Evolutionary conservation across 2,329 filamentous ascomycete species (phyloP).

Genomic region (Penicillium verrucosum): DNA sequence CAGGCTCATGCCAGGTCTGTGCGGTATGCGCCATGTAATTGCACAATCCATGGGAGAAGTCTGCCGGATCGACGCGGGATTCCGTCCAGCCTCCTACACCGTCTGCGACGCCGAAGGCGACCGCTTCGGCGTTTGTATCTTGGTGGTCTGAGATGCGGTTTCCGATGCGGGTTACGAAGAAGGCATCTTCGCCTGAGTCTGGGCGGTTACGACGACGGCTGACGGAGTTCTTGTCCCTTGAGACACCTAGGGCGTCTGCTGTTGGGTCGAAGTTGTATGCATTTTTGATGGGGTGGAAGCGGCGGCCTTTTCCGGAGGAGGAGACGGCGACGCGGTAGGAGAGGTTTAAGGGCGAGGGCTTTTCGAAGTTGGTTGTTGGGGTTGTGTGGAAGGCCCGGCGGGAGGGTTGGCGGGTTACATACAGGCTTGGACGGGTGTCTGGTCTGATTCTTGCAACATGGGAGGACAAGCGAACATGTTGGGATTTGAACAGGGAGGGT

Average conservation of each 20-base stretch:
- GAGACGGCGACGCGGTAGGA: constrained; percentile 71
- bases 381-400: constrained; percentile 2
- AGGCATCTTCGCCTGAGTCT: constrained; percentile 89
- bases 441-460: background rate
- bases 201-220: constrained; percentile 63
- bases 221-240: constrained; percentile 44
- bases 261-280: constrained; percentile 68
- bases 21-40: constrained; percentile 84
- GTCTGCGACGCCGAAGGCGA: constrained; percentile 87
- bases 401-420: background rate
- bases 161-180: constrained; percentile 83
- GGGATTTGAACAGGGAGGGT: background rate
- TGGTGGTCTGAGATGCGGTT: constrained; percentile 6
- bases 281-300: constrained; percentile 65
- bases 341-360: constrained; percentile 38
- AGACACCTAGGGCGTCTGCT: constrained; percentile 37
- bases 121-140: constrained; percentile 49
- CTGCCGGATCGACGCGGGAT: constrained; percentile 85
- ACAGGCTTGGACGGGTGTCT: background rate
- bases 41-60: constrained; percentile 92
- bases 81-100: constrained; percentile 95
- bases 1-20: constrained; percentile 50
- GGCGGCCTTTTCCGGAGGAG: constrained; percentile 68
- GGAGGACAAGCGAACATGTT: background rate
- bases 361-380: background rate